Conservation (phyloP, 2,329 filamentous ascomycete species). For the Dryadomyces quercivorus region DNA sequence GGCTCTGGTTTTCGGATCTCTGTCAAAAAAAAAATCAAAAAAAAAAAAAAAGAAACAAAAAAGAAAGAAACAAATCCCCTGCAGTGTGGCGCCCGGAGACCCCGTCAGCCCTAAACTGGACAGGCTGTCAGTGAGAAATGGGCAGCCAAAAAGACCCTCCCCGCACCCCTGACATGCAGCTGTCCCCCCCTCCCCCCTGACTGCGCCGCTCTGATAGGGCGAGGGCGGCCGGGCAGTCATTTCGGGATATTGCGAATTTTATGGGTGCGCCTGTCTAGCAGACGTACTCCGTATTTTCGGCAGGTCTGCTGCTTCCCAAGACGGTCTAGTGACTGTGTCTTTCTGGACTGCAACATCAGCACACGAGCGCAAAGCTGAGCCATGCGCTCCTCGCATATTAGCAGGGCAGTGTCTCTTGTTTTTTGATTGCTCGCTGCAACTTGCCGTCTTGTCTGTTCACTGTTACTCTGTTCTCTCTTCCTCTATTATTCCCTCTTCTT, state of each 20-base stretch:
- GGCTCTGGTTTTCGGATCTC: not conserved
- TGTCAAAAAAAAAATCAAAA: not conserved
- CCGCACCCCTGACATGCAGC: not conserved
- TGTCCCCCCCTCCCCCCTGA: not conserved
- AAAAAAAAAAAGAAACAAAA: too few relatives aligned
- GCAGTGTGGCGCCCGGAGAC: not conserved
- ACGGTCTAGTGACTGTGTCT: not conserved
- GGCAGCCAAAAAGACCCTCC: not conserved
- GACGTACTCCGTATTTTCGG: not conserved
- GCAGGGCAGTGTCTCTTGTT: not conserved
- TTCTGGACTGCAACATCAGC: not conserved
- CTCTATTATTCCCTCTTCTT: not conserved
- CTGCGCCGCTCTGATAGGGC: slow-evolving; percentile 1
- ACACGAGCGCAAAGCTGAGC: not conserved
- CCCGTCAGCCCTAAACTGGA: slow-evolving; percentile 3
- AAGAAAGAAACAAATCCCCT: not conserved
- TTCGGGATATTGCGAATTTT: not conserved
- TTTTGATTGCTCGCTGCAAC: not conserved
- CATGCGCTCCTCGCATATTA: not conserved
- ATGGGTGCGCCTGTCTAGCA: not conserved
- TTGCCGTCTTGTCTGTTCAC: too few relatives aligned
- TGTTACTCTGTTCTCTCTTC: too few relatives aligned
- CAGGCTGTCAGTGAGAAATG: not conserved
- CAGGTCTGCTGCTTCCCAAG: not conserved
- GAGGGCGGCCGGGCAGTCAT: not conserved